phyloP scores from a whole-genome alignment of 148 eudicot genomes.

The Euryodendron excelsum region DNA sequence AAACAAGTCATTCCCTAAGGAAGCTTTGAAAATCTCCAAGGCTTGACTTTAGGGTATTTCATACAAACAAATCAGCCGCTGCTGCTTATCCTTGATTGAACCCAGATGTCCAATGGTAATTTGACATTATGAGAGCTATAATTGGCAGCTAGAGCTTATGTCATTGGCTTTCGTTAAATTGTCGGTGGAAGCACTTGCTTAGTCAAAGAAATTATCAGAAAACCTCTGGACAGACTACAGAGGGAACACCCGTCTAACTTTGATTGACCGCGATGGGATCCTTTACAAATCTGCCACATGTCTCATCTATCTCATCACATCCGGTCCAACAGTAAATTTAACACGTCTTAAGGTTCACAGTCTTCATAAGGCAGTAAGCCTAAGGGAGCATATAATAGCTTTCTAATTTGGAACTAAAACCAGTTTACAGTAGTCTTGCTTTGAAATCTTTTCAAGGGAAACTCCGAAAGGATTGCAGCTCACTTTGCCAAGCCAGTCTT shows the following conservation, averaged over 20 bases:
- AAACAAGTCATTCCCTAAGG: not conserved
- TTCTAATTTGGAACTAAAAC: not conserved
- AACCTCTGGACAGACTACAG: too few species aligned
- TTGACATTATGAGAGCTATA: too few species aligned
- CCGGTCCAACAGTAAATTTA: not conserved
- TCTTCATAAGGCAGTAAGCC: not conserved
- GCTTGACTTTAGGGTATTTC: not conserved
- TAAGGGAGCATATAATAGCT: not conserved
- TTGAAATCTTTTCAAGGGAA: not conserved
- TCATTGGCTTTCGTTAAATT: too few species aligned
- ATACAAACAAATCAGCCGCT: not conserved
- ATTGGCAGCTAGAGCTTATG: too few species aligned
- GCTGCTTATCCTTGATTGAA: too few species aligned
- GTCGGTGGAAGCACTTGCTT: too few species aligned
- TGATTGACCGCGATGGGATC: too few species aligned
- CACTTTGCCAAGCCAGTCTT: not conserved
- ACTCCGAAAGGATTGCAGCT: not conserved
- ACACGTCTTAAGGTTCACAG: not conserved
- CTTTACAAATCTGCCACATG: too few species aligned
- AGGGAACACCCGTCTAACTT: too few species aligned
- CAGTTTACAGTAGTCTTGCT: not conserved
- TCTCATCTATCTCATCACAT: too few species aligned
- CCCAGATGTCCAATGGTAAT: too few species aligned
- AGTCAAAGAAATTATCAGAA: too few species aligned
- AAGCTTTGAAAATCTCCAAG: not conserved